A percentile compares a stretch with the other conserved stretches of the same genome.
Conservation (phyloP, 345 rosid species). For the Pelargonium nanum region DNA sequence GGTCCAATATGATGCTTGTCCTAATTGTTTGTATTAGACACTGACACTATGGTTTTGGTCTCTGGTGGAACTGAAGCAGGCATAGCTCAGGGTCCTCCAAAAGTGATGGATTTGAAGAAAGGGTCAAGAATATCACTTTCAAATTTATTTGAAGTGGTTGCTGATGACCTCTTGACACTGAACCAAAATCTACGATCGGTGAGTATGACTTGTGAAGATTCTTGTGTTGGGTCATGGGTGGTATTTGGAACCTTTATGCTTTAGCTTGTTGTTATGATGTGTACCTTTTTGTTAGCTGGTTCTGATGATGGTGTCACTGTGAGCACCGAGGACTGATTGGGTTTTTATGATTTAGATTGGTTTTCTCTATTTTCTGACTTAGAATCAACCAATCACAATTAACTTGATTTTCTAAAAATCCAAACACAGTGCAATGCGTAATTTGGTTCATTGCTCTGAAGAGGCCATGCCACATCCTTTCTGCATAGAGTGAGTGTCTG, state of each 20-base stretch:
- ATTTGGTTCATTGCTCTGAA: background rate
- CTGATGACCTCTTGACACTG: slow-evolving; percentile 69
- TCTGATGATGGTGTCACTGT: too few species aligned
- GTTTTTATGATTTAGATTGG: background rate
- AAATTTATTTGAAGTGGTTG: slow-evolving; percentile 63
- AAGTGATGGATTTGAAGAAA: slow-evolving; percentile 40
- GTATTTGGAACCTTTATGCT: background rate
- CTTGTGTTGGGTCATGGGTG: background rate
- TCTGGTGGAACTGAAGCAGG: slow-evolving; percentile 22
- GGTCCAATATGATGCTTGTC: background rate
- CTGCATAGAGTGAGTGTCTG: too few species aligned
- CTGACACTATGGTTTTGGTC: slow-evolving; percentile 5
- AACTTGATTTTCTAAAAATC: background rate
- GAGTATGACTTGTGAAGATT: slow-evolving; percentile 21
- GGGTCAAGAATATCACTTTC: slow-evolving; percentile 45
- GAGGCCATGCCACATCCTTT: background rate
- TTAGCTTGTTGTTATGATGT: slow-evolving; percentile 4
- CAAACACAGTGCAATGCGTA: background rate
- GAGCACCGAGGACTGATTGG: background rate
- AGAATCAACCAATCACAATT: background rate
- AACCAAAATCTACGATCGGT: slow-evolving; percentile 87
- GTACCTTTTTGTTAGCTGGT: too few species aligned
- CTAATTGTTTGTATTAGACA: background rate
- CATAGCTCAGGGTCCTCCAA: slow-evolving; percentile 38
- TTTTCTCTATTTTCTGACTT: background rate